phyloP scores from a whole-genome alignment of 768 basidiomycete genomes.

The Russula lepida region DNA sequence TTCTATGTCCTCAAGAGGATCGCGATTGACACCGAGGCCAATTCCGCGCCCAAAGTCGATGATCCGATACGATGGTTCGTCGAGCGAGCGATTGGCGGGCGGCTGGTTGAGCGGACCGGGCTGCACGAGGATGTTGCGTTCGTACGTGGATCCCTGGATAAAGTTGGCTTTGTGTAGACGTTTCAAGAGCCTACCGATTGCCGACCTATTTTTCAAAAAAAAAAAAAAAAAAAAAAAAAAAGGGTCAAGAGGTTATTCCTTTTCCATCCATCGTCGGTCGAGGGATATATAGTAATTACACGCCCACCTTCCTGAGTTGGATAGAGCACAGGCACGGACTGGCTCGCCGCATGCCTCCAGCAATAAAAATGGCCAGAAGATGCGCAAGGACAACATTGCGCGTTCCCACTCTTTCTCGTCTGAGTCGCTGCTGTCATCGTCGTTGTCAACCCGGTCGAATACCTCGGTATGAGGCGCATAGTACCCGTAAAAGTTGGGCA shows the following conservation, averaged over 20 bases:
- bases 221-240: no score
- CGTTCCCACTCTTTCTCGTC: background rate
- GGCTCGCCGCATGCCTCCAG: conserved; percentile 41
- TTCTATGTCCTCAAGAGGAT: background rate
- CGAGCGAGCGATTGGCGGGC: conserved; percentile 25
- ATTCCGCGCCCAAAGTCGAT: conserved; percentile 42
- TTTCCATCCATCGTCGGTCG: background rate
- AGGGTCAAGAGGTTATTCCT: background rate
- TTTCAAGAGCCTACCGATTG: conserved; percentile 30
- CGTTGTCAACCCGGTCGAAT: background rate
- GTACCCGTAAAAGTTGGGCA: conserved; percentile 60
- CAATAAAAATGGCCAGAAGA: conserved; percentile 35
- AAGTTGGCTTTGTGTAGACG: conserved; percentile 35
- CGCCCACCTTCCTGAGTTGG: conserved; percentile 5
- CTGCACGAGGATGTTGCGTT: conserved; percentile 39
- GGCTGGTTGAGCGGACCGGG: conserved; percentile 33
- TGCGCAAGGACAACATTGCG: background rate
- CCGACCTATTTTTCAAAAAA: conserved; percentile 9
- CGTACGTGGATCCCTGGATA: conserved; percentile 35
- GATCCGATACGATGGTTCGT: conserved; percentile 35
- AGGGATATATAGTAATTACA: background rate
- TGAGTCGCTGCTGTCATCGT: background rate
- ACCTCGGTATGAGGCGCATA: conserved; percentile 31
- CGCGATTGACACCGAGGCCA: background rate
- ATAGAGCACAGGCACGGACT: conserved; percentile 25